phyloP scores from a whole-genome alignment of 768 basidiomycete genomes.

The Rickenella mellea region DNA sequence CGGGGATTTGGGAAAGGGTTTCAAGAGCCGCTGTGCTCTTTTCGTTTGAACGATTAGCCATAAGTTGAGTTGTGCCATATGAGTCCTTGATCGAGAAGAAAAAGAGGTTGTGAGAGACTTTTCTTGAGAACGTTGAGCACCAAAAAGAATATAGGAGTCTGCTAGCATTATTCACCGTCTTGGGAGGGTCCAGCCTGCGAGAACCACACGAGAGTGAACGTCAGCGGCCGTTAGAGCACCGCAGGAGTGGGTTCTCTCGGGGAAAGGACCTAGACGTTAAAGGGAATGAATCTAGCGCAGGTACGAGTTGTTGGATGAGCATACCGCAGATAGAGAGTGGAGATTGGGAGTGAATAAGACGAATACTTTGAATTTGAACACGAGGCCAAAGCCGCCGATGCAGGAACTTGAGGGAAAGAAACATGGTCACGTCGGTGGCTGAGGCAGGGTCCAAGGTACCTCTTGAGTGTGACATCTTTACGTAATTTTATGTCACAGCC shows the following conservation, averaged over 20 bases:
- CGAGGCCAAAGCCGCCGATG: no score
- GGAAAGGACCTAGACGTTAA: slow-evolving; percentile 40
- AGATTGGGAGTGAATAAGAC: no score
- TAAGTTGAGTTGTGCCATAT: slow-evolving; percentile 69
- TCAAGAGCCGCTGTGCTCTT: slow-evolving; percentile 20
- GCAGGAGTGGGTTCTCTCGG: slow-evolving; percentile 54
- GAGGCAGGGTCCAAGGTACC: no score
- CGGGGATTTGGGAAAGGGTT: slow-evolving; percentile 50
- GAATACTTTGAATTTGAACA: no score
- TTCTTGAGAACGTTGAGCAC: slow-evolving; percentile 31
- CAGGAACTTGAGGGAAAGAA: no score
- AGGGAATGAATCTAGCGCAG: not conserved
- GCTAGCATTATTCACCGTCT: slow-evolving; percentile 54
- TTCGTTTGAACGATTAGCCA: slow-evolving; percentile 39
- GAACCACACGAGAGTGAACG: slow-evolving; percentile 50
- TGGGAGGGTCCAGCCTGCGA: slow-evolving; percentile 77
- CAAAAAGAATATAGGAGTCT: no score
- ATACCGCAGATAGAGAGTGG: no score
- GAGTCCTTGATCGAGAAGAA: slow-evolving; percentile 85
- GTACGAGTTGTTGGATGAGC: not conserved
- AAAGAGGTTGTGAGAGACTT: slow-evolving; percentile 56
- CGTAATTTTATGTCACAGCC: no score
- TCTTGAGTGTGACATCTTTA: no score
- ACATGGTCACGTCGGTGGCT: no score
- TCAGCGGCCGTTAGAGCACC: slow-evolving; percentile 42